Evolutionary conservation across 805 yeast species (phyloP), one percentile per base, ranked within the genome.

Genomic region (Brettanomyces sp.): DNA sequence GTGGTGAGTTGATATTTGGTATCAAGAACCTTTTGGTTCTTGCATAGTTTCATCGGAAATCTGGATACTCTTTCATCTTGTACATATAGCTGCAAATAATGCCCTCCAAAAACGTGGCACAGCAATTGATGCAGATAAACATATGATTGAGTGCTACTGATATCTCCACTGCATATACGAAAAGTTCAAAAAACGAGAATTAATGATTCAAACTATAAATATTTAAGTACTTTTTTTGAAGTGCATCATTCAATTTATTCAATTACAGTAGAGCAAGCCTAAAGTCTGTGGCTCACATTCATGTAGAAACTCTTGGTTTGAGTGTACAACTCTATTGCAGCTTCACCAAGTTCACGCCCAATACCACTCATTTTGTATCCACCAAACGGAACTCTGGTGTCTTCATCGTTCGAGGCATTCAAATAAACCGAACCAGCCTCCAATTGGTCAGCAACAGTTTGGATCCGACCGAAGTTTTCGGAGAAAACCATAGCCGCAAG

Each of bases 401-500:
- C 80, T 56, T 79, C 77, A 53, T 78, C 83, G 56, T 82, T 82
- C 45, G 82, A 79, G 12, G 82, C 72, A 64, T 83, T 83, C 56
- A 83, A 67, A 77, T 84, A 83, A 25, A 82, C 79, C 44, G 76
- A 76, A 24, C 91, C 91, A 4, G 85, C 79, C 53, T 78, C 74
- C 46, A 83, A 62, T 36, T 74, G 76, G 39, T 62, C 65, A 7
- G 62, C 62, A 36, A 61, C 60, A 24, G 57, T 46, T 38, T 85
- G 85, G 3, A 88, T 93, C 47, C 74, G 70, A 45, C 73, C 70
- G 50, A 85, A 70, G 60, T 85, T 81, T 50, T 68, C 66, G 40
- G 95, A 78, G 72, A 86, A 87, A 9, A 87, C 76, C 59, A 90
- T 82, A 4, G 90, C 86, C 8, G 90, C 95, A 47, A 87, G 75